Percentiles rank a stretch among this genome's conserved stretches.
These are phyloP conservation scores for Xylaria sp. DNA, from an alignment of 2,329 filamentous ascomycete species.

Conservation along the genomic window DNA sequence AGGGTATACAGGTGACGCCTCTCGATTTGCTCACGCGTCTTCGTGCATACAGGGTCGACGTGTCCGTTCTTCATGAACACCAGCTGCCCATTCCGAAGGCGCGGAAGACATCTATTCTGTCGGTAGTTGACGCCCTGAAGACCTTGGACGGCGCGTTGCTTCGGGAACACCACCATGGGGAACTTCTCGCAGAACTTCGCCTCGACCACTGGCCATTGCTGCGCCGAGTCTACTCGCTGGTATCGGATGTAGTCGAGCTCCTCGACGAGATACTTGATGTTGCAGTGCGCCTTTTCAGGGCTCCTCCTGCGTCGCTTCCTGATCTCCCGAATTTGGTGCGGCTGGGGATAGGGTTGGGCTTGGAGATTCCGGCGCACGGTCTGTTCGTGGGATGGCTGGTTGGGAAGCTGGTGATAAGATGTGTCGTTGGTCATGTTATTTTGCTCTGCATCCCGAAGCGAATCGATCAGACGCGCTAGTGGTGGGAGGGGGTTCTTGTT, in stretches of 20 bases:
- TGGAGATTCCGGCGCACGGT: neutral
- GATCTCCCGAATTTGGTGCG: constrained; percentile 2
- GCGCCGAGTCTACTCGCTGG: constrained; percentile 24
- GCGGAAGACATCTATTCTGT: constrained; percentile 28
- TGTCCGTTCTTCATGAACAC: constrained; percentile 28
- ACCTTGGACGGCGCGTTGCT: constrained; percentile 21
- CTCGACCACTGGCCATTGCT: constrained; percentile 23
- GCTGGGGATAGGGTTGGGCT: constrained; percentile 1
- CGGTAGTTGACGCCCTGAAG: constrained; percentile 32
- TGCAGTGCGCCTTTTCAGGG: constrained; percentile 24
- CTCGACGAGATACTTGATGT: constrained; percentile 30
- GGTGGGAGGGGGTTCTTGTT: constrained; percentile 20
- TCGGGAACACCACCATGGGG: constrained; percentile 11
- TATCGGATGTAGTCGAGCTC: constrained; percentile 31
- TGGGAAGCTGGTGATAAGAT: neutral
- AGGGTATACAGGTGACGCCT: constrained; percentile 28
- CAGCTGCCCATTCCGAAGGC: constrained; percentile 18
- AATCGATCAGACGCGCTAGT: constrained; percentile 9
- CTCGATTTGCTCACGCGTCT: constrained; percentile 28
- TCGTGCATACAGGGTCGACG: constrained; percentile 13
- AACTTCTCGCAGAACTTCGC: constrained; percentile 22
- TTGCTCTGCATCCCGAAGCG: neutral
- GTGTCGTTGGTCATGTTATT: neutral
- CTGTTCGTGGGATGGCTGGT: neutral
- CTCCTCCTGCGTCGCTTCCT: constrained; percentile 10